Conservation (phyloP, 164 flowering plant genomes). For the Kalanchoe fedtschenkoi region DNA sequence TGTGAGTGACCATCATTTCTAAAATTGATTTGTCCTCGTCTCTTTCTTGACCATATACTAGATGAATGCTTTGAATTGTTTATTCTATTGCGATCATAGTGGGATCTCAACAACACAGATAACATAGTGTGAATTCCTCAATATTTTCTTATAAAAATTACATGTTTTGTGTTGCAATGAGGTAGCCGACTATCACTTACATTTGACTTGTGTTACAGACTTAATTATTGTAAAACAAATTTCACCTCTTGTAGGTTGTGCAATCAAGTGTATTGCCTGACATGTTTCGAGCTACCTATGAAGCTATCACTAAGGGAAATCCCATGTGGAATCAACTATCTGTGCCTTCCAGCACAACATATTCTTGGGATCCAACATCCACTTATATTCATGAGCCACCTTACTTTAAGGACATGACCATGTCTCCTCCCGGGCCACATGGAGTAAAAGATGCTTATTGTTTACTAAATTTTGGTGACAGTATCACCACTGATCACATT, state of each 20-base stretch:
- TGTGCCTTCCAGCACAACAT: constrained; percentile 48
- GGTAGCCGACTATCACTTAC: no score
- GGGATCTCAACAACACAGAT: no score
- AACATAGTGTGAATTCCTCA: no score
- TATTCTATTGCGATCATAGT: constrained; percentile 7
- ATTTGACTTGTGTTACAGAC: no score
- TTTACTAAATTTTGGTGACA: constrained; percentile 66
- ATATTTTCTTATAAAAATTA: no score
- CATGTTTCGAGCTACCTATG: constrained; percentile 64
- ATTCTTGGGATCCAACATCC: constrained; percentile 56
- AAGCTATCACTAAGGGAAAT: constrained; percentile 68
- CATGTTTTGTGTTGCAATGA: no score
- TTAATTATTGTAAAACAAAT: no score
- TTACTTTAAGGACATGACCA: constrained; percentile 50
- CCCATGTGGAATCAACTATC: constrained; percentile 63
- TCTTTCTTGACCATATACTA: neutral
- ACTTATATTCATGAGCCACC: constrained; percentile 73
- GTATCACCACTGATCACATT: constrained; percentile 76
- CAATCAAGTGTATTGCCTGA: constrained; percentile 64
- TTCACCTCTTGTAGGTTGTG: no score
- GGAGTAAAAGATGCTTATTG: constrained; percentile 62
- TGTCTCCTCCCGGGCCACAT: constrained; percentile 63
- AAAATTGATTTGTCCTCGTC: neutral
- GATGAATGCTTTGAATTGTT: neutral
- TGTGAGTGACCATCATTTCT: constrained; percentile 23